phyloP scores from a whole-genome alignment of 2,329 filamentous ascomycete species.

The Aspergillus novofumigatus region DNA sequence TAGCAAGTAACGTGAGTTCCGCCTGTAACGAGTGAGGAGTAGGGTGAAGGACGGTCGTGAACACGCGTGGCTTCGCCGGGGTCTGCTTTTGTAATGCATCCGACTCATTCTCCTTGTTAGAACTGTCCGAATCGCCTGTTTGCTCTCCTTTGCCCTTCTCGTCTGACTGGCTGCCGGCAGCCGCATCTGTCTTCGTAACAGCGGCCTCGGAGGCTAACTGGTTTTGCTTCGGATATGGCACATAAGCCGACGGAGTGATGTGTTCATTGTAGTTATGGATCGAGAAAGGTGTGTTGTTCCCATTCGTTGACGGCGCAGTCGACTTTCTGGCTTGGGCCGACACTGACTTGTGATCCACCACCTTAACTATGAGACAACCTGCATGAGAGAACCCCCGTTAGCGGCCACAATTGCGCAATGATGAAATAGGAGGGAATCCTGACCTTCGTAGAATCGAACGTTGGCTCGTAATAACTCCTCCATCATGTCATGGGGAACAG shows the following conservation, averaged over 20 bases:
- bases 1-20: conserved; percentile 72
- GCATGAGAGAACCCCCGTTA: conserved; percentile 2
- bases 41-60: conserved; percentile 78
- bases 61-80: conserved; percentile 55
- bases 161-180: conserved; percentile 21
- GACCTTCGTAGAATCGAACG: conserved; percentile 83
- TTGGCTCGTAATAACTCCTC: conserved; percentile 67
- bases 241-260: conserved; percentile 82
- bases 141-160: conserved; percentile 15
- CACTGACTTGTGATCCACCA: conserved; percentile 79
- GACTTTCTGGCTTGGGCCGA: conserved; percentile 56
- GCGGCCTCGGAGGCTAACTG: conserved; percentile 29
- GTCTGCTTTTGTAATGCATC: conserved; percentile 48
- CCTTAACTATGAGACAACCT: conserved; percentile 84
- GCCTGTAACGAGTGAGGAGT: conserved; percentile 70
- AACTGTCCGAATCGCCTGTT: conserved; percentile 54
- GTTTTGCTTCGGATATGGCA: conserved; percentile 60
- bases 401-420: conserved; percentile 1
- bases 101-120: conserved; percentile 51
- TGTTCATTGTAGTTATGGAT: conserved; percentile 91
- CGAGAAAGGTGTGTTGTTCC: conserved; percentile 67
- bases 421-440: conserved; percentile 7
- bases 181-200: conserved; percentile 20
- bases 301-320: conserved; percentile 53
- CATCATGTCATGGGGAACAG: conserved; percentile 84